Conservation (phyloP, 306 rosid species). For the Prunus mume region DNA sequence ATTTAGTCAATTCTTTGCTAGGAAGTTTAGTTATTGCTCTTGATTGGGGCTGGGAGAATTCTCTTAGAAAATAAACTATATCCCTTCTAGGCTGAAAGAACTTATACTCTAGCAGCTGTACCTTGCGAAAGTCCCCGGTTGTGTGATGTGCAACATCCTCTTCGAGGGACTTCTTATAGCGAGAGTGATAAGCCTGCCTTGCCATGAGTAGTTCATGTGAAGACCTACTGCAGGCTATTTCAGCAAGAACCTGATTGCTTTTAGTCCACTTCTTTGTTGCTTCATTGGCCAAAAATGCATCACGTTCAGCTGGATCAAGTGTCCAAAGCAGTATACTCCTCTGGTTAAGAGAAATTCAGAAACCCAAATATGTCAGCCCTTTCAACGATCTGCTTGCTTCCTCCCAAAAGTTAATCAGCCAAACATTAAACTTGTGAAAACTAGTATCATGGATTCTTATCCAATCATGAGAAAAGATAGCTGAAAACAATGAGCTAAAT, state of each 20-base stretch:
- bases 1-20: too few species aligned
- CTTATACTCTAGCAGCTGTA: constrained; percentile 5
- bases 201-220: constrained; percentile 34
- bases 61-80: neutral
- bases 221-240: constrained; percentile 50
- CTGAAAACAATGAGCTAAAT: neutral
- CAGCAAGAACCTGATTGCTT: constrained; percentile 39
- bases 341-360: constrained; percentile 19
- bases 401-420: neutral
- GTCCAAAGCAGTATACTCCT: constrained; percentile 49
- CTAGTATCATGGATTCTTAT: too few species aligned
- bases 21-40: too few species aligned
- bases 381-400: too few species aligned
- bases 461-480: neutral
- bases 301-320: constrained; percentile 53
- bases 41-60: neutral
- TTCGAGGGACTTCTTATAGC: constrained; percentile 53
- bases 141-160: constrained; percentile 66
- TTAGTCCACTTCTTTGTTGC: constrained; percentile 44
- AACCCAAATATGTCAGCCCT: neutral
- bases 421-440: neutral
- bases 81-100: neutral
- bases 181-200: constrained; percentile 49
- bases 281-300: constrained; percentile 45
- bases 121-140: constrained; percentile 52